Evolutionary conservation across 192 early-diverging fungal genomes (phyloP).

Genomic region (Chytriomyces hyalinus): DNA sequence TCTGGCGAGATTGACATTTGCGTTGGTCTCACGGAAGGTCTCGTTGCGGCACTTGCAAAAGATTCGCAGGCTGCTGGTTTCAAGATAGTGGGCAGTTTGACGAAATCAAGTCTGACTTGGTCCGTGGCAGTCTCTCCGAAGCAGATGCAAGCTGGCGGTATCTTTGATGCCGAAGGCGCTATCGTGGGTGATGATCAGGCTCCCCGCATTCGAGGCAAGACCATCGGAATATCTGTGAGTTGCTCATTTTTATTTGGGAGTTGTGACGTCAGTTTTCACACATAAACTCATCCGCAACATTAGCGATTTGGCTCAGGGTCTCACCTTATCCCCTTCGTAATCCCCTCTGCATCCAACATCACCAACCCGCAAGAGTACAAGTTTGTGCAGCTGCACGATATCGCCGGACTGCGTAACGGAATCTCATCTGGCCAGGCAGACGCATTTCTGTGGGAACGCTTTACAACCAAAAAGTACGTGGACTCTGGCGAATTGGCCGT

Average conservation of each 20-base stretch:
- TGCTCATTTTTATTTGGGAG: not conserved
- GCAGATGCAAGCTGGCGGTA: not conserved
- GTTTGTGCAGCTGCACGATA: conserved; percentile 76
- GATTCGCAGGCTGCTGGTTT: conserved; percentile 60
- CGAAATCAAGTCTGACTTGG: conserved; percentile 71
- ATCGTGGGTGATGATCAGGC: conserved; percentile 49
- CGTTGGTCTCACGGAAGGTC: conserved; percentile 87
- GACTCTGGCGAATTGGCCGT: conserved; percentile 69
- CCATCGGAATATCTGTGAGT: conserved; percentile 33
- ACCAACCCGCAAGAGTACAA: conserved; percentile 56
- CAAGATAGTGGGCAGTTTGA: conserved; percentile 81
- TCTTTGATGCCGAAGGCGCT: not conserved
- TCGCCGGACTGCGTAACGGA: conserved; percentile 72
- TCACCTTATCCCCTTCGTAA: conserved; percentile 60
- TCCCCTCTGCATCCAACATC: conserved; percentile 56
- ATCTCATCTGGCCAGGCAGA: conserved; percentile 67
- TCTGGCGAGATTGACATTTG: conserved; percentile 77
- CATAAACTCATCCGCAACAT: conserved; percentile 33
- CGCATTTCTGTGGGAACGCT: conserved; percentile 89
- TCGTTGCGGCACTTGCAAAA: conserved; percentile 58
- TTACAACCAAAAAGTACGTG: conserved; percentile 87
- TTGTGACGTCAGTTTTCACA: too few relatives aligned
- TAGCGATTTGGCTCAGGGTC: conserved; percentile 80
- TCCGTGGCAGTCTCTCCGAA: conserved; percentile 46
- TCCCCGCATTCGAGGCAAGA: conserved; percentile 21